Base-by-base conservation (phyloP, 2,329 filamentous ascomycete genomes). In the Chaetomium sp. region DNA sequence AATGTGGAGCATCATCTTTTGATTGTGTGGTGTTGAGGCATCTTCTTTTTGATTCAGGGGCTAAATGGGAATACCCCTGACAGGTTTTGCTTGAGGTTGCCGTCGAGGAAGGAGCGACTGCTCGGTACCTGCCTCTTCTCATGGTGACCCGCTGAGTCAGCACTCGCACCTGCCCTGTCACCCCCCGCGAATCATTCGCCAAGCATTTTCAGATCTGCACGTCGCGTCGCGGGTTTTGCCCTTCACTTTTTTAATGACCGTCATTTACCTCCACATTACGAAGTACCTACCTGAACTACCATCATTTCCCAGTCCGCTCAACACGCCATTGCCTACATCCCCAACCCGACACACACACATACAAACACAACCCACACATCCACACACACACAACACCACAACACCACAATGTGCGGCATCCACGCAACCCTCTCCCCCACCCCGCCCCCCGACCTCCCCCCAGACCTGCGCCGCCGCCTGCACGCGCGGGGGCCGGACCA, bases 401-500 rank as follows among this genome's bases (percentile, higher is more conserved):
- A 42, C 38, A 16, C 38, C 38, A 42, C 27, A 25, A 88, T 89
- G 86, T 89, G 86, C 74, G 86, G 86, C 67, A 88, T 88, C 60
- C 80, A 87, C 73, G 81, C 78, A 42, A 75, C 77, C 49, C 78
- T 88, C 60, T 82, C 81, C 23, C 72, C 73, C 33, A 65, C 73
- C 49, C 67, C 71, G 7, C 21, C 71, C 72, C 70, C 1, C 62
- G 76, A 75, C 23, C 65, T 78, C 25, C 74, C 78, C 23, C 64
- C 72, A 12, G 74, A 77, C 1, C 72, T 87, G n/a, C 75, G 75
- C 63, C 72, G 75, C 47, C 75, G 81, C 21, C 79, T 89, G 25
- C 77, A 76, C 67, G 87, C 82, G 42, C 83, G 87, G 69, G 87
- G 86, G 0, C 87, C 86, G 1, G 87, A 89, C 71, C 81, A 87